Percentiles rank a stretch among this genome's conserved stretches.
phyloP scores from a whole-genome alignment of 495 filamentous ascomycete species.

The Neurospora discreta region DNA sequence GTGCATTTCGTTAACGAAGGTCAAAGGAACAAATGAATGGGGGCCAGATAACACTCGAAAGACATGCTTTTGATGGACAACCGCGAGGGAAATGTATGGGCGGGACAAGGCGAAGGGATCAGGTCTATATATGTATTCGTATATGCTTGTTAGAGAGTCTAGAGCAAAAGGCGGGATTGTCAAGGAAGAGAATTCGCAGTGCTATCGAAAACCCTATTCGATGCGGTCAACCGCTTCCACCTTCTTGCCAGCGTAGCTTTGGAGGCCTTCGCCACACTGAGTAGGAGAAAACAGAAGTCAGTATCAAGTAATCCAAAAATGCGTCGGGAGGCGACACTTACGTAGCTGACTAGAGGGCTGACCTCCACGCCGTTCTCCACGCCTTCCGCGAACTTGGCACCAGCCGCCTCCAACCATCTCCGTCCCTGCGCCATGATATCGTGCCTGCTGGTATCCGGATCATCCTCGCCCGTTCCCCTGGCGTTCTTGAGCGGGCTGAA shows the following conservation, averaged over 20 bases:
- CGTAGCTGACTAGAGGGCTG: constrained; percentile 89
- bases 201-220: background rate
- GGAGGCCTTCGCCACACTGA: constrained; percentile 84
- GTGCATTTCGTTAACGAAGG: background rate
- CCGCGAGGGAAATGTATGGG: background rate
- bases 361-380: constrained; percentile 71
- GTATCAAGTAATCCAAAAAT: background rate
- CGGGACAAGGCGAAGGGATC: background rate
- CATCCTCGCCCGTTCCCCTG: constrained; percentile 79
- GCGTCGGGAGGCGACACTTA: constrained; percentile 38
- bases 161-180: background rate
- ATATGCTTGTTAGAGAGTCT: background rate
- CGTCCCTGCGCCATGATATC: constrained; percentile 86
- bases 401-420: constrained; percentile 71
- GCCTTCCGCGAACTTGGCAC: constrained; percentile 61
- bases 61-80: background rate
- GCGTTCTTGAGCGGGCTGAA: constrained; percentile 99
- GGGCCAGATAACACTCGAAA: background rate
- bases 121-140: background rate
- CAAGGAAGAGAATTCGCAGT: background rate
- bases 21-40: background rate
- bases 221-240: background rate
- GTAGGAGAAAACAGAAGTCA: constrained; percentile 16
- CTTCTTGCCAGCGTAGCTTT: constrained; percentile 53
- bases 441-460: constrained; percentile 78